Base-by-base conservation (phyloP, 2,329 filamentous ascomycete genomes). In the Ambrosiella cleistominuta region DNA sequence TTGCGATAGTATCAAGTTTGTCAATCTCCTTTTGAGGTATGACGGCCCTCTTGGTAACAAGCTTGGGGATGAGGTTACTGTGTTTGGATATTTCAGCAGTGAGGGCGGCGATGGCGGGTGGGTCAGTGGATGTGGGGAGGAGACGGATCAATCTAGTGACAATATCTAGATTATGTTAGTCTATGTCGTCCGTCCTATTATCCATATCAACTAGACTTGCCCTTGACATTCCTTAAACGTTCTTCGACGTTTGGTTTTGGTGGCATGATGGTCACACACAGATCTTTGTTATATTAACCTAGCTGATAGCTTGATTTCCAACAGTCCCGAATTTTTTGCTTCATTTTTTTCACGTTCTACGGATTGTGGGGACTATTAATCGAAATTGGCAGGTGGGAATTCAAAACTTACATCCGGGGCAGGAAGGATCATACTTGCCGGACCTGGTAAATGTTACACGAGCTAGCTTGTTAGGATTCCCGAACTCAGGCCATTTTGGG, bases 1-100 rank as follows among this genome's bases (percentile, higher is more conserved):
- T 79, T 2, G 79, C 85, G 6, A 72, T 66, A 4, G 63, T 67
- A 61, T 86, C 82, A 2, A 87, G 69, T 4, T 78, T 73, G 39
- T 61, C 65, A 3, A 61, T 60, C n/a, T 56, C 54, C 2, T 47
- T 13, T 15, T 60, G 35, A 60, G 44, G 13, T 12, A 45, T 12
- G 5, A 15, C 11, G 7, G 47, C 35, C 7, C 45, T n/a, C 27
- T 57, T 7, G 52, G 60, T 13, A 19, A 59, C 37, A 1, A 66
- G 50, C 27, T 44, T 39, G 11, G 63, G 65, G 37, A 64, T 61
- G 3, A 62, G 61, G 9, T 63, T 60, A 36, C 69, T 63, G 15
- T 68, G 63, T 39, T 64, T 63, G 2, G 63, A 62, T 7, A 71
- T 59, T 17, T 69, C 67, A 7, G 64, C 65, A 5, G 67, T 59